Evolutionary conservation across 306 rosid genomes (phyloP).

Genomic region (Cucumis melo): DNA sequence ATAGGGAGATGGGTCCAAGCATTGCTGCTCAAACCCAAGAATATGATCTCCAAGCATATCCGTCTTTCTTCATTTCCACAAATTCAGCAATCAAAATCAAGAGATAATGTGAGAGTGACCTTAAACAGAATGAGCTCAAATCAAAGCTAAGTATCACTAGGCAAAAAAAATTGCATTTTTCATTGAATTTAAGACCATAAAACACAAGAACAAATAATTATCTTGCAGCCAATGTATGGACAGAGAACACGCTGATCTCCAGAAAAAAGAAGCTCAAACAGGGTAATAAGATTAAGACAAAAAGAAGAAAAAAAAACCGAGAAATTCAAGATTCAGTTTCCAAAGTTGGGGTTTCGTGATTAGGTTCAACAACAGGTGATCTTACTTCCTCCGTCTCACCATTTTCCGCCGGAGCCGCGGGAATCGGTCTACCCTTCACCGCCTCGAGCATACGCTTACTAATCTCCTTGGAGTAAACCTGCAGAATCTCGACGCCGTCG

Average conservation of each 20-base stretch:
- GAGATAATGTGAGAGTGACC: neutral
- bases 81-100: neutral
- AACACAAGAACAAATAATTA: neutral
- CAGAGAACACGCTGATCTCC: neutral
- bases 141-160: neutral
- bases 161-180: neutral
- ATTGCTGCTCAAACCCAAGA: neutral
- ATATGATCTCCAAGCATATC: neutral
- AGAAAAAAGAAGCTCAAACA: neutral
- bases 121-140: neutral
- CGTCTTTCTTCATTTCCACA: neutral
- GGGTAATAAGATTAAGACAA: neutral
- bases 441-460: conserved; percentile 84
- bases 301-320: neutral
- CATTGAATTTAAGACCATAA: neutral
- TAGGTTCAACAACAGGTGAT: neutral
- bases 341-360: neutral
- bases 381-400: conserved; percentile 10
- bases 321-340: neutral
- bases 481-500: conserved; percentile 83
- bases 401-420: conserved; percentile 29
- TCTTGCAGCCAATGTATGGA: neutral
- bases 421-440: conserved; percentile 39
- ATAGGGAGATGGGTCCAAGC: neutral
- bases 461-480: conserved; percentile 91